These are phyloP conservation scores for Massarina eburnea DNA, from an alignment of 2,329 filamentous ascomycete genomes.

Conservation along the genomic window DNA sequence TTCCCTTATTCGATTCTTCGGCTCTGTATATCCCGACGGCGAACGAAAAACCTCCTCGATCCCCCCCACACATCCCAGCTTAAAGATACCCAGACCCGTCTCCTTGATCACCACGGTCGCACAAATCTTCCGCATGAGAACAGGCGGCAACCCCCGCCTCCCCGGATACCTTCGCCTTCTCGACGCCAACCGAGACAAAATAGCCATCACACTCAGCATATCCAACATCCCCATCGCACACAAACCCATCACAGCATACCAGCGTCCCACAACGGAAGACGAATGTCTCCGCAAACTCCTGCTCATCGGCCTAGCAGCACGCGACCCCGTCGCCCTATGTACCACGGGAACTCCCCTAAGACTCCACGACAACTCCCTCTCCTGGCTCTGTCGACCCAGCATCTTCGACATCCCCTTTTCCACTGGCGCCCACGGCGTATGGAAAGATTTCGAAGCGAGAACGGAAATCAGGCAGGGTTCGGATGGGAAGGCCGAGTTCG, in stretches of 20 bases:
- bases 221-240: conserved; percentile 44
- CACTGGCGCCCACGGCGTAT: conserved; percentile 9
- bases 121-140: conserved; percentile 45
- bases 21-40: conserved; percentile 1
- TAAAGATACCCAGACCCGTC: conserved; percentile 3
- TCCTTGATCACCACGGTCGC: conserved; percentile 27
- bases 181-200: conserved; percentile 48
- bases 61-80: not conserved
- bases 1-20: conserved; percentile 26
- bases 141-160: conserved; percentile 46
- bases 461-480: conserved; percentile 27
- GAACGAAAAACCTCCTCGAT: conserved; percentile 7
- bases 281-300: conserved; percentile 47
- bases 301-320: conserved; percentile 44
- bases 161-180: conserved; percentile 43
- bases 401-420: conserved; percentile 20
- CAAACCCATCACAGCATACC: conserved; percentile 28
- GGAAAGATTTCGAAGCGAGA: conserved; percentile 5
- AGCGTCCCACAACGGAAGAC: conserved; percentile 38
- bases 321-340: conserved; percentile 46
- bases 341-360: conserved; percentile 35
- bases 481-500: conserved; percentile 41
- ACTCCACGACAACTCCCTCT: conserved; percentile 36
- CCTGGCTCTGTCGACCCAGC: conserved; percentile 36
- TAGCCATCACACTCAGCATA: conserved; percentile 45